phyloP scores from a whole-genome alignment of 305 asterid species.

The Rubia peregrina region DNA sequence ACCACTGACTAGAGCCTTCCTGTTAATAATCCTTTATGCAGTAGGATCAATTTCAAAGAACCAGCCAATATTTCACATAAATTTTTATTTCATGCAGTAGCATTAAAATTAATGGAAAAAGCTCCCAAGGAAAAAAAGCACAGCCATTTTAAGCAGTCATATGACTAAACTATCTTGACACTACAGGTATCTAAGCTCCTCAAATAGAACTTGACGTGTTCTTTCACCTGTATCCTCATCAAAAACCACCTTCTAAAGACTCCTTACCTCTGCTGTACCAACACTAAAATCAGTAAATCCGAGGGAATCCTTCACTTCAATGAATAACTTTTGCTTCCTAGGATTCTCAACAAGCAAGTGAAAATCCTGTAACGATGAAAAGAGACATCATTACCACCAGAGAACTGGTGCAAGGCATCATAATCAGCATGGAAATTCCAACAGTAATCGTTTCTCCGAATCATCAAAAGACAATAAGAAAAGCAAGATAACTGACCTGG shows the following conservation, averaged over 20 bases:
- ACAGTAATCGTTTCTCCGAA: not conserved
- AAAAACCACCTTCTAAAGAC: not conserved
- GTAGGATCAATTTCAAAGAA: not conserved
- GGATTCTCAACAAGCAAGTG: conserved; percentile 84
- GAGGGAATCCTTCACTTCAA: conserved; percentile 84
- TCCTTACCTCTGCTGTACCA: conserved; percentile 76
- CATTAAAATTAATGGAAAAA: not conserved
- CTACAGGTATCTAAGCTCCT: not conserved
- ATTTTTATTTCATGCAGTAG: not conserved
- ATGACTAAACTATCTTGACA: not conserved
- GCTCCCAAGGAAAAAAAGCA: not conserved
- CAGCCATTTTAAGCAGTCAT: not conserved
- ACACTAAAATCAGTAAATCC: conserved; percentile 78
- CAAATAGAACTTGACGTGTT: not conserved
- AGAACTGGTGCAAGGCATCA: conserved; percentile 17
- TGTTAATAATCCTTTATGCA: not conserved
- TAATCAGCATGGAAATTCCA: conserved; percentile 10
- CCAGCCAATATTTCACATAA: too few relatives aligned
- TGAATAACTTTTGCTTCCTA: conserved; percentile 51
- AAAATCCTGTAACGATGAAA: conserved; percentile 57
- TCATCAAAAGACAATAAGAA: not conserved
- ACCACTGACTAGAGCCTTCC: not conserved
- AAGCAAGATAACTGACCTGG: conserved; percentile 49
- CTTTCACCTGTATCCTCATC: not conserved
- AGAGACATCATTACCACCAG: conserved; percentile 19